Percentiles rank a stretch among this genome's conserved stretches.
These are phyloP conservation scores for Suillus lakei DNA, from an alignment of 768 basidiomycete genomes.

Conservation along the genomic window DNA sequence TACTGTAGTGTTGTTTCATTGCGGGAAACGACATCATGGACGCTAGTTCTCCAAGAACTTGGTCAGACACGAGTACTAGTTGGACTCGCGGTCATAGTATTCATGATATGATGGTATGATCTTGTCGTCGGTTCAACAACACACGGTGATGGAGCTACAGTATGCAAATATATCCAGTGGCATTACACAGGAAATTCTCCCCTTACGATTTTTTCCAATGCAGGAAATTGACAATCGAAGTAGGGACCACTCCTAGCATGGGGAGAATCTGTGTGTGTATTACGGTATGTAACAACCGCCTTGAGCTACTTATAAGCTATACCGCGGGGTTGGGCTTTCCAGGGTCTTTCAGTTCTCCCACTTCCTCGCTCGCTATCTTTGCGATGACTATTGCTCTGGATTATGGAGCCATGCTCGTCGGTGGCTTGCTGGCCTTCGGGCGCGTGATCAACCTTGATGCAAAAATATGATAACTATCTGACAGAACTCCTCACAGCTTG, in stretches of 20 bases:
- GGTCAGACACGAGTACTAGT: neutral
- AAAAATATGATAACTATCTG: neutral
- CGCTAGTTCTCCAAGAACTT: neutral
- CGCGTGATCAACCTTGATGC: slow-evolving; percentile 1
- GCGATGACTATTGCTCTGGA: slow-evolving; percentile 15
- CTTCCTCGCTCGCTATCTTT: neutral
- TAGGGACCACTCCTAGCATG: neutral
- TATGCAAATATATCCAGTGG: neutral
- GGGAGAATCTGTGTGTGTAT: neutral
- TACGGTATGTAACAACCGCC: neutral
- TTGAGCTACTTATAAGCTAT: slow-evolving; percentile 3
- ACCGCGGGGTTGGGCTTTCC: neutral
- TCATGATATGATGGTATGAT: neutral
- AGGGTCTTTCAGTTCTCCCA: neutral
- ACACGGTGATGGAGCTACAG: neutral
- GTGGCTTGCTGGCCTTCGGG: slow-evolving; percentile 28
- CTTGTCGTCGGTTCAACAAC: neutral
- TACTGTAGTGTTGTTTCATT: neutral
- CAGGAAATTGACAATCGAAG: neutral
- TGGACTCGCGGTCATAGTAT: neutral
- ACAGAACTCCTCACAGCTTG: slow-evolving; percentile 17
- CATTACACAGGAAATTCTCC: neutral
- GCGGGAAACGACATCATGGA: neutral
- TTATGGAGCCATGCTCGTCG: slow-evolving; percentile 26
- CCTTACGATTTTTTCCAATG: neutral